A percentile compares a stretch with the other conserved stretches of the same genome.
These are phyloP conservation scores for Curvularia sp. DNA, from an alignment of 2,329 filamentous ascomycete genomes.

Conservation along the genomic window DNA sequence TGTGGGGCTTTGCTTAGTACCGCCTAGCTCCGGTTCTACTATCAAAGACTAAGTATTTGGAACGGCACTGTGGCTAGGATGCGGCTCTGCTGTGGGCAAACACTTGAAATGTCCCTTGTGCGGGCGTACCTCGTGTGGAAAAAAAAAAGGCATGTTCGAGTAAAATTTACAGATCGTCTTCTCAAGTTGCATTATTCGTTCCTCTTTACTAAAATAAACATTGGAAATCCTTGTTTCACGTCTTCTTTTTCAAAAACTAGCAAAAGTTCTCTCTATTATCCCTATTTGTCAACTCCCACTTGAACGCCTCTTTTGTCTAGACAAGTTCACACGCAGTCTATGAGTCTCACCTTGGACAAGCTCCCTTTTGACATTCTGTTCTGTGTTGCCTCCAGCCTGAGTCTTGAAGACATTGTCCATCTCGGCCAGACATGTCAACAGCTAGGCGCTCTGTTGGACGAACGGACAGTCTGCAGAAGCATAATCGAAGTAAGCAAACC, in stretches of 20 bases:
- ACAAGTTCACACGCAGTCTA: constrained; percentile 18
- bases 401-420: constrained; percentile 65
- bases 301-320: neutral
- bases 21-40: too few species aligned
- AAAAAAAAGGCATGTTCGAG: too few species aligned
- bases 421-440: constrained; percentile 62
- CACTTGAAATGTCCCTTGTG: too few species aligned
- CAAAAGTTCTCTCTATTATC: neutral
- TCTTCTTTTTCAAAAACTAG: too few species aligned
- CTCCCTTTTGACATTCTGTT: constrained; percentile 72
- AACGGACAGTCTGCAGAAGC: constrained; percentile 65
- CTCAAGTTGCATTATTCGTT: too few species aligned
- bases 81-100: too few species aligned
- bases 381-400: constrained; percentile 62
- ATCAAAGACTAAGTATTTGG: too few species aligned
- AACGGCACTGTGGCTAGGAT: too few species aligned
- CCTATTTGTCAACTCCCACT: neutral
- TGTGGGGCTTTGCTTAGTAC: too few species aligned
- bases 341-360: constrained; percentile 49
- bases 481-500: constrained; percentile 62
- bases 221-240: neutral
- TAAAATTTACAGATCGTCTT: too few species aligned
- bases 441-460: constrained; percentile 60
- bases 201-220: neutral
- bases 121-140: too few species aligned